Conservation (phyloP, 2,329 filamentous ascomycete genomes). For the Cladosporium oxysporum region DNA sequence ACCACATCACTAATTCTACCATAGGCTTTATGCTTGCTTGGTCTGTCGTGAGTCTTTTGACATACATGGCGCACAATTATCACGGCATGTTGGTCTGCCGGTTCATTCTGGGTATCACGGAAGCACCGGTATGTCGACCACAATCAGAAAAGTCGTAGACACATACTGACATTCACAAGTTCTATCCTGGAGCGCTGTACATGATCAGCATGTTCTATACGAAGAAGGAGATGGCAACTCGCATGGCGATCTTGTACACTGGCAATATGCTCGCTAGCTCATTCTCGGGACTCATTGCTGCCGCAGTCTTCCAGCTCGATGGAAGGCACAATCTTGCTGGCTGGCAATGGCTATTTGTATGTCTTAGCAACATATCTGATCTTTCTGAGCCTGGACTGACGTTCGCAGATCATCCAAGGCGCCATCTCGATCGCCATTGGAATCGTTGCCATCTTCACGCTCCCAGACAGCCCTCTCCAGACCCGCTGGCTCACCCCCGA, state of each 20-base stretch:
- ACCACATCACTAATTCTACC: background rate
- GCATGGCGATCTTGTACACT: slow-evolving; percentile 14
- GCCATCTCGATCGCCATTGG: slow-evolving; percentile 60
- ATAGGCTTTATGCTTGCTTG: slow-evolving; percentile 34
- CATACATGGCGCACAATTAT: slow-evolving; percentile 29
- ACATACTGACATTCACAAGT: slow-evolving; percentile 4
- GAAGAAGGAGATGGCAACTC: slow-evolving; percentile 30
- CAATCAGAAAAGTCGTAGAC: background rate
- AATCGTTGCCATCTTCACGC: slow-evolving; percentile 56
- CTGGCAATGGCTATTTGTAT: slow-evolving; percentile 18
- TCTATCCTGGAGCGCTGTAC: slow-evolving; percentile 20
- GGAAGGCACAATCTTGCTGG: slow-evolving; percentile 6
- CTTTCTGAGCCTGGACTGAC: background rate
- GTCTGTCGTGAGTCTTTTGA: slow-evolving; percentile 33
- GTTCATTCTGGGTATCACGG: slow-evolving; percentile 26
- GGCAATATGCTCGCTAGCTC: slow-evolving; percentile 15
- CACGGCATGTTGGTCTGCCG: slow-evolving; percentile 29
- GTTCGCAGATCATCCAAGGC: slow-evolving; percentile 22
- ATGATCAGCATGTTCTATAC: slow-evolving; percentile 43
- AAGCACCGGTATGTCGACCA: slow-evolving; percentile 14
- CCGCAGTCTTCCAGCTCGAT: slow-evolving; percentile 9
- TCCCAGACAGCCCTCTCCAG: slow-evolving; percentile 64
- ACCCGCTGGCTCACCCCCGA: slow-evolving; percentile 48
- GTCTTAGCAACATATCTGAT: background rate
- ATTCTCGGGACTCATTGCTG: slow-evolving; percentile 15